Base-by-base conservation (phyloP, 176 grass and related monocot genomes). In the Elaeis guineensis region DNA sequence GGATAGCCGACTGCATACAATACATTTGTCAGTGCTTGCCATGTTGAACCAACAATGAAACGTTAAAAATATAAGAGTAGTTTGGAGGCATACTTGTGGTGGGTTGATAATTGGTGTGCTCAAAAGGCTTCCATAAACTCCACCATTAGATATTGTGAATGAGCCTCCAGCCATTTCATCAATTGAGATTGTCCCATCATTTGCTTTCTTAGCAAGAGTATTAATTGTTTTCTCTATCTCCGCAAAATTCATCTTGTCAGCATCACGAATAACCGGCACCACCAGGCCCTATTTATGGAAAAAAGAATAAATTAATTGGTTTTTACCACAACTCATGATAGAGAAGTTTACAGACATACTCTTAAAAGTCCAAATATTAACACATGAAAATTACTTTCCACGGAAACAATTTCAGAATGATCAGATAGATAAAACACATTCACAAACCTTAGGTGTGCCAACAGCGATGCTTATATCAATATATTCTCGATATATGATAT, bases 401-500 rank as follows among this genome's bases (percentile, higher is more conserved):
- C 25, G 11, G 30, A 35, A 35, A 35, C 32, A 9, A 35, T 35
- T 35, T 35, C 32, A 35, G 7, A 35, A 35, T 35, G 32, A 35
- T 6, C 32, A 35, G 32, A 35, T 35, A 35, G 32, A 35, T 6
- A 35, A 35, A 35, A 9, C 32, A 51, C 32, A 72, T 53, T 11
- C 28, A 53, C 52, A 56, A 54, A 84, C 90, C 90, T 95, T 90
- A 19, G 80, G 77, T 65, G 92, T 96, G 66, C 92, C 92, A 68
- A 96, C 92, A 64, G 87, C 92, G 69, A 96, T 85, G 62, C 92
- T 90, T 55, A 96, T 62, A 5, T 96, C 87, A 17, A 96, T 51
- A 2, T 96, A 96, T 66, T 96, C 92, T 57, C 92, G 83, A 56
- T 88, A 96, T 79, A 96, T 90, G 57, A 90, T 96, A 59, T 96